phyloP scores from a whole-genome alignment of 2,329 filamentous ascomycete species.

The Alternaria gaisen region DNA sequence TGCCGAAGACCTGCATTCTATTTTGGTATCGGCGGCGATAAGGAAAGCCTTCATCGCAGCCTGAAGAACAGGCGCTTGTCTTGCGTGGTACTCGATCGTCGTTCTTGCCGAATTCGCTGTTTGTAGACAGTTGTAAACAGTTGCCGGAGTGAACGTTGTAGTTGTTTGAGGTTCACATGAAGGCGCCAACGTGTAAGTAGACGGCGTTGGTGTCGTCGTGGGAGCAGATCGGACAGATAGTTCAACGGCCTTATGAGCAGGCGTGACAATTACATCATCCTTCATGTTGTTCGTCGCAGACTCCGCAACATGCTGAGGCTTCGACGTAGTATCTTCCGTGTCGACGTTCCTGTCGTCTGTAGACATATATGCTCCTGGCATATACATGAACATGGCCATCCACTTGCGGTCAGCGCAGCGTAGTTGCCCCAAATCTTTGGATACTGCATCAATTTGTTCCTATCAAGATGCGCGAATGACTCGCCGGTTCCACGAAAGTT shows the following conservation, averaged over 20 bases:
- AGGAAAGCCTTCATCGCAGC: too few relatives aligned
- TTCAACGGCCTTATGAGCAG: slow-evolving; percentile 2
- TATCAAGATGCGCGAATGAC: slow-evolving; percentile 1
- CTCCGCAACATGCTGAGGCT: neutral
- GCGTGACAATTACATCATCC: neutral
- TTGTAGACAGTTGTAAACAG: too few relatives aligned
- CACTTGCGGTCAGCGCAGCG: neutral
- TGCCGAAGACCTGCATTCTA: too few relatives aligned
- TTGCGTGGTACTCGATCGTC: too few relatives aligned
- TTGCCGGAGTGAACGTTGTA: neutral
- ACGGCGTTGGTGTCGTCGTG: neutral
- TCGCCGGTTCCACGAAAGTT: slow-evolving; percentile 14
- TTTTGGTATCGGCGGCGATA: too few relatives aligned
- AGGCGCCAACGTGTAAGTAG: neutral
- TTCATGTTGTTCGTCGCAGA: neutral
- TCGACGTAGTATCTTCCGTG: neutral
- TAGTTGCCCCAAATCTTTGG: neutral
- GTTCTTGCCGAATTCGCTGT: too few relatives aligned
- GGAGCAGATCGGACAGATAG: neutral
- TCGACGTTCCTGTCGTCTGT: neutral
- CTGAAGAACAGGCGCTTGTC: too few relatives aligned
- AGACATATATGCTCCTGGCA: neutral
- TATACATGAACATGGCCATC: neutral
- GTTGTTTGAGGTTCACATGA: neutral
- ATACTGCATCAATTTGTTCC: neutral